Evolutionary conservation across 805 yeast genomes (phyloP).

Genomic region (Candida endomychidarum): DNA sequence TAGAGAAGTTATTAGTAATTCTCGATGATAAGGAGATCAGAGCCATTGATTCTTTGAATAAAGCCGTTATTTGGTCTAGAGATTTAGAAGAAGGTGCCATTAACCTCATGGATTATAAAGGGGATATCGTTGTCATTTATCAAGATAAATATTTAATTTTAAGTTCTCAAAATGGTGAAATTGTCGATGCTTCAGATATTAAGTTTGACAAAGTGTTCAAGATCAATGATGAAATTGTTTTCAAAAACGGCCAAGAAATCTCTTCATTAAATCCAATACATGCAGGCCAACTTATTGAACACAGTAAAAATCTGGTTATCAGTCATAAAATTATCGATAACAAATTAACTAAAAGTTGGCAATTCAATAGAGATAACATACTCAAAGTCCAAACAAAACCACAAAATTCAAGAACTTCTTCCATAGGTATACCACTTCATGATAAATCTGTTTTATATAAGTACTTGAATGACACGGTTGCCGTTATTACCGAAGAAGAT

Average conservation of each 20-base stretch:
- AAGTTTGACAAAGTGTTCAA: conserved; percentile 9
- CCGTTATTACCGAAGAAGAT: conserved; percentile 41
- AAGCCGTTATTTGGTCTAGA: conserved; percentile 40
- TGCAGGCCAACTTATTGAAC: conserved; percentile 13
- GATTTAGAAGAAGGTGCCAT: conserved; percentile 13
- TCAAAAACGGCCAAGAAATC: background rate
- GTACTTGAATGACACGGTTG: conserved; percentile 63
- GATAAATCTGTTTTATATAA: conserved; percentile 79
- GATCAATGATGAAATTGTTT: conserved; percentile 4
- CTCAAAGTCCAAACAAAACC: conserved; percentile 23
- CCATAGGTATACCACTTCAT: conserved; percentile 66
- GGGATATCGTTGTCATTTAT: conserved; percentile 17
- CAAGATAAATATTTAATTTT: conserved; percentile 12
- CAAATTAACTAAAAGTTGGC: conserved; percentile 29
- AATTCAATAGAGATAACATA: conserved; percentile 20
- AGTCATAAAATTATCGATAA: conserved; percentile 22
- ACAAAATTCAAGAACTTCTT: conserved; percentile 32
- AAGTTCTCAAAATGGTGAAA: conserved; percentile 19
- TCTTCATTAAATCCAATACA: background rate
- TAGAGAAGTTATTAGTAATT: conserved; percentile 33
- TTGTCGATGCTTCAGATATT: conserved; percentile 13
- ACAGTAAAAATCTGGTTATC: conserved; percentile 13
- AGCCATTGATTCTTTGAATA: conserved; percentile 43
- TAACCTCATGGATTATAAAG: conserved; percentile 17
- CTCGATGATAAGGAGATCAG: conserved; percentile 23